A percentile compares a stretch with the other conserved stretches of the same genome.
Conservation (phyloP, 176 grass and related monocot species). For the Themeda triandra region DNA sequence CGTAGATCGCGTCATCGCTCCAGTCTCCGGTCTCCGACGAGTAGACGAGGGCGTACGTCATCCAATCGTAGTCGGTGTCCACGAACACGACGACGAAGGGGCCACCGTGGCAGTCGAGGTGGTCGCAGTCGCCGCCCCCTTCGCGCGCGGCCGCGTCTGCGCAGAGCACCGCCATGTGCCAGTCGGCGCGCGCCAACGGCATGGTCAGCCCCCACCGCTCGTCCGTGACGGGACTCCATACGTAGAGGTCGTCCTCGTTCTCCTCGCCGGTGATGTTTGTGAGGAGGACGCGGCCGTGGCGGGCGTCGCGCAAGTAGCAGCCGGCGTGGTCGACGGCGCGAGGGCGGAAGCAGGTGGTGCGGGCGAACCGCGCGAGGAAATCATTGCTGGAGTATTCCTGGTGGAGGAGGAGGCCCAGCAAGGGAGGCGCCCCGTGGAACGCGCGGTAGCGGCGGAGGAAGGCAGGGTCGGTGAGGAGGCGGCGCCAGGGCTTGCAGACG, state of each 20-base stretch:
- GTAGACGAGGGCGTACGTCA: neutral
- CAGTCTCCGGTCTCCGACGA: conserved; percentile 4
- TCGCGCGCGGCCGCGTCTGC: neutral
- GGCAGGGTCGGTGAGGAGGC: neutral
- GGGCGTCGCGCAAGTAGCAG: neutral
- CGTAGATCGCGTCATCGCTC: neutral
- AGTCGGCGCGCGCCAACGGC: neutral
- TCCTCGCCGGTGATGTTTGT: neutral
- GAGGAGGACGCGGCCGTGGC: conserved; percentile 31
- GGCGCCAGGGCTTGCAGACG: neutral
- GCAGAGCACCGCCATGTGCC: conserved; percentile 20
- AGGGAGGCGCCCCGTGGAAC: neutral
- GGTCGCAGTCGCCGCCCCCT: conserved; percentile 3
- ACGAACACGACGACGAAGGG: conserved; percentile 17
- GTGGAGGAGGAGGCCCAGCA: neutral
- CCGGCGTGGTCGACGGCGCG: neutral
- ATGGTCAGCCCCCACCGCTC: neutral
- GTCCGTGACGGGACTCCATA: conserved; percentile 15
- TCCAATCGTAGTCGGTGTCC: neutral
- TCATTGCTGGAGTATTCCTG: rapidly evolving
- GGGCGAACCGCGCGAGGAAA: neutral
- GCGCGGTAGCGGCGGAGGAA: conserved; percentile 19
- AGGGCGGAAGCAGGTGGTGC: conserved; percentile 15
- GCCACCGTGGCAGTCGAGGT: conserved; percentile 22
- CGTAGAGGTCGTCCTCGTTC: neutral